phyloP scores from a whole-genome alignment of 257 asterid species.

The Cordia subcordata region DNA sequence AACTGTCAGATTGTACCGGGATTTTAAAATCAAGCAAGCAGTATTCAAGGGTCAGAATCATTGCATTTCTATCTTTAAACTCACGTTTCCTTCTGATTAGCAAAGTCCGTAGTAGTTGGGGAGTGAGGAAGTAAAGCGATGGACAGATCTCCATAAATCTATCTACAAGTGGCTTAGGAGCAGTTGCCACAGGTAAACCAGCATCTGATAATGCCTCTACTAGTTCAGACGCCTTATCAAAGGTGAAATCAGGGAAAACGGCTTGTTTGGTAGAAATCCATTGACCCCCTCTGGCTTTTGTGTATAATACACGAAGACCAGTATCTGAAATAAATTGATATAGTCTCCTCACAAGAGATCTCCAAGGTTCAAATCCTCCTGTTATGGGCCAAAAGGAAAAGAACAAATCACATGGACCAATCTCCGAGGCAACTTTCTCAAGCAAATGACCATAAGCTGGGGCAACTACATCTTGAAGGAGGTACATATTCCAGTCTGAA shows the following conservation, averaged over 20 bases:
- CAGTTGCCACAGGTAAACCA: constrained; percentile 67
- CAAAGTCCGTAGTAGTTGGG: constrained; percentile 80
- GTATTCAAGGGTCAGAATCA: constrained; percentile 82
- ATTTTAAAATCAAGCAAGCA: constrained; percentile 73
- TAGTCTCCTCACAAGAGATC: constrained; percentile 67
- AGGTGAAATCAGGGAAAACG: constrained; percentile 82
- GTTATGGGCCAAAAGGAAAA: constrained; percentile 81
- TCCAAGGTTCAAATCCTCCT: constrained; percentile 81
- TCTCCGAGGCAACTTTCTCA: constrained; percentile 71
- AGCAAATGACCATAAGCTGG: constrained; percentile 92
- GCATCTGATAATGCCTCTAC: constrained; percentile 76
- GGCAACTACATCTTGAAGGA: constrained; percentile 86
- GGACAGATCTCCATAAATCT: constrained; percentile 73
- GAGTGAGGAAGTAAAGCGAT: constrained; percentile 75
- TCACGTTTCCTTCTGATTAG: constrained; percentile 67
- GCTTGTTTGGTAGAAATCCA: constrained; percentile 93
- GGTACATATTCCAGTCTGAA: constrained; percentile 89
- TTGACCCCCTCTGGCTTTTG: constrained; percentile 87
- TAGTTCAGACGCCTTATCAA: constrained; percentile 65
- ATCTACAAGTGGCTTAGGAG: constrained; percentile 63
- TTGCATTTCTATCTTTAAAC: constrained; percentile 65
- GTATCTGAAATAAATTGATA: constrained; percentile 63
- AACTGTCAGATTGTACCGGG: constrained; percentile 55
- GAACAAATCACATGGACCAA: constrained; percentile 74
- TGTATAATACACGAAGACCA: constrained; percentile 66